Conservation (phyloP, 148 eudicot species). For the Rhododendron griersonianum region DNA sequence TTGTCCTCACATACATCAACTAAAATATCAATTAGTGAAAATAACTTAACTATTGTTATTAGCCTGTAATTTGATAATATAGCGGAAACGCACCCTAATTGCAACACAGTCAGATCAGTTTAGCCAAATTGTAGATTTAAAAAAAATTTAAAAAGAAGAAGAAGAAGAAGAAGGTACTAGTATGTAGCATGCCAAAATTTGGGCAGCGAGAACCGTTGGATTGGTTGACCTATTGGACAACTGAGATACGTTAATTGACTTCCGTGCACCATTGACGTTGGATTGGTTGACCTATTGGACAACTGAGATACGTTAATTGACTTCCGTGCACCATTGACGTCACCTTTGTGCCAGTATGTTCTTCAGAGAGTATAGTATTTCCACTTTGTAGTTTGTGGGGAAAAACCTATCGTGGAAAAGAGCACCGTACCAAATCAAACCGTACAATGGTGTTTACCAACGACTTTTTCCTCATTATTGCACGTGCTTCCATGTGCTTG, state of each 20-base stretch:
- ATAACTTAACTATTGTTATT: too few species aligned
- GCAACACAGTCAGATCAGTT: too few species aligned
- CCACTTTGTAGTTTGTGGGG: too few species aligned
- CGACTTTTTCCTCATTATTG: background rate
- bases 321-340: background rate
- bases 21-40: too few species aligned
- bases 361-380: background rate
- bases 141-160: too few species aligned
- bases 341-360: background rate
- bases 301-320: background rate
- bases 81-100: too few species aligned
- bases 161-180: too few species aligned
- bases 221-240: background rate
- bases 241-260: constrained; percentile 1
- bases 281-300: background rate
- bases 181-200: too few species aligned
- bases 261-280: background rate
- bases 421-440: constrained; percentile 7
- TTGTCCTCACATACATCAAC: too few species aligned
- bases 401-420: background rate
- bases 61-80: too few species aligned
- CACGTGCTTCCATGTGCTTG: background rate
- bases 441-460: background rate
- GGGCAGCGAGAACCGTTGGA: background rate
- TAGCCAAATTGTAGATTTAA: too few species aligned